These are phyloP conservation scores for Lathyrus aphaca DNA, from an alignment of 306 rosid species.

Conservation along the genomic window DNA sequence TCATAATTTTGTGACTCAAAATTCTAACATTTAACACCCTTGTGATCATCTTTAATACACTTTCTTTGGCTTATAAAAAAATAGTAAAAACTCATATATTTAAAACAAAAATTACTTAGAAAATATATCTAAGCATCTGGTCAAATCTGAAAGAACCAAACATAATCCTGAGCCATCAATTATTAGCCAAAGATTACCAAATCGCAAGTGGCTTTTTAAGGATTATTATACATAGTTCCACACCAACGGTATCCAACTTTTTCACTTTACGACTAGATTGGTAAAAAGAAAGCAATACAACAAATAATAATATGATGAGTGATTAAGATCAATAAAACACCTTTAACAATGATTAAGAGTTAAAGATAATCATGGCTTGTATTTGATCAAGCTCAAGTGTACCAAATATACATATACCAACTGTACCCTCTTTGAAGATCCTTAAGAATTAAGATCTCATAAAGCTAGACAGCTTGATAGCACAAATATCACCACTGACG, in stretches of 20 bases:
- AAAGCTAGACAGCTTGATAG: constrained; percentile 79
- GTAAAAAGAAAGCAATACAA: constrained; percentile 18
- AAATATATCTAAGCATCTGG: background rate
- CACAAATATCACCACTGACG: constrained; percentile 51
- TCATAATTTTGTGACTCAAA: too few species aligned
- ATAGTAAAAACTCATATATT: too few species aligned
- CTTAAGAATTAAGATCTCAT: constrained; percentile 58
- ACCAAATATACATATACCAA: constrained; percentile 32
- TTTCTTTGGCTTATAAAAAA: too few species aligned
- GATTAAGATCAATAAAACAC: constrained; percentile 22
- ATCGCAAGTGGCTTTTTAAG: constrained; percentile 28
- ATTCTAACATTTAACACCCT: too few species aligned
- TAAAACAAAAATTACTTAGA: too few species aligned
- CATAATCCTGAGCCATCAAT: constrained; percentile 17
- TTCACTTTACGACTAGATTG: background rate
- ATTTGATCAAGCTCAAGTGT: constrained; percentile 33
- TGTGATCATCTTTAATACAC: too few species aligned
- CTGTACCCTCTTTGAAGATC: constrained; percentile 30
- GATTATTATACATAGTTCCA: constrained; percentile 23
- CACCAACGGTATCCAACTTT: constrained; percentile 32
- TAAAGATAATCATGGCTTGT: constrained; percentile 35
- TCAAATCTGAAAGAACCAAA: background rate
- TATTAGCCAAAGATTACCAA: constrained; percentile 35
- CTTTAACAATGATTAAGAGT: constrained; percentile 28
- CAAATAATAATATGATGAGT: constrained; percentile 36